Evolutionary conservation across 805 yeast species (phyloP), one percentile per base, ranked within the genome.

Genomic region (Teunomyces gatunensis): DNA sequence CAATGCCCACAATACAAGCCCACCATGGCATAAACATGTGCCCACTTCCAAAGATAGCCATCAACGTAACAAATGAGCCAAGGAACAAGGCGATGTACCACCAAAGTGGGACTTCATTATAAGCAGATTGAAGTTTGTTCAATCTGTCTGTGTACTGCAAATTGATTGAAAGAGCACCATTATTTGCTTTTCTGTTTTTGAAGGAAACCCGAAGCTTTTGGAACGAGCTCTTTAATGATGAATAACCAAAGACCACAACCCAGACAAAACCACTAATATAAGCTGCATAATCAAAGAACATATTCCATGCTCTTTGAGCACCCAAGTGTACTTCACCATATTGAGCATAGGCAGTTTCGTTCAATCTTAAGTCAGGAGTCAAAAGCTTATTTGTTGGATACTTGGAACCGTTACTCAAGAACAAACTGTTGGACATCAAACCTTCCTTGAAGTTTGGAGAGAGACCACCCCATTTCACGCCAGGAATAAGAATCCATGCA

Each of bases 251-350:
- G 5, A 66, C 51, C 5, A 66, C 54, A 18, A 77, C 71, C 80
- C 81, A 77, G 1, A 67, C 61, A 5, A 77, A 53, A 1, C 81
- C 81, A 54, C 79, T 71, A 1, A 71, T 56, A 52, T 77, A 78
- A 0, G 81, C 78, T 1, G 81, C 81, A 52, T 75, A 78, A 52
- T 77, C 82, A 53, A 77, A 78, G 47, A 78, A 76, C 54, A 75
- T 74, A 54, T 74, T 74, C 75, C 80, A 73, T 0, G 75, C 70
- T 45, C 79, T 61, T 54, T 77, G 81, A 5, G 77, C 68, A 0
- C 81, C 81, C 40, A 75, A 56, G 46, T 71, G 63, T 4, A 75
- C 72, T 2, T 78, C 78, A 0, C 82, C 83, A 48, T 65, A 65
- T 1, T 52, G 27, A 20, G 63, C 70, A 56, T 74, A 78, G 0